Conservation (phyloP, 2,329 filamentous ascomycete species). For the Diaporthe australafricana region DNA sequence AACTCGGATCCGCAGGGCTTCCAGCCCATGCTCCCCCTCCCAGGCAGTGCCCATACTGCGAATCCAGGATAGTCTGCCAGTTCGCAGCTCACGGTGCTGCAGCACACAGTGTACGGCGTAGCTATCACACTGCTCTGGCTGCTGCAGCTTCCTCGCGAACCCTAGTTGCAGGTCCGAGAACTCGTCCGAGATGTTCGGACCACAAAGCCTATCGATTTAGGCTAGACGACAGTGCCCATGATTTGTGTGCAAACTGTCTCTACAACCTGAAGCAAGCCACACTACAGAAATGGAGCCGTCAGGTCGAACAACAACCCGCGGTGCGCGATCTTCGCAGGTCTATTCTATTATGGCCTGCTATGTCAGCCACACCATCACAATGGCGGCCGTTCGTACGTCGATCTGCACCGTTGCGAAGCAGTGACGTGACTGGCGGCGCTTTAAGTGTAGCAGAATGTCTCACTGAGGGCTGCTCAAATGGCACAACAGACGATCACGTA, state of each 20-base stretch:
- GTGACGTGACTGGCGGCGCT: not conserved
- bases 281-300: not conserved
- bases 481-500: not conserved
- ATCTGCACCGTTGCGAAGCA: not conserved
- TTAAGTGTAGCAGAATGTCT: conserved; percentile 4
- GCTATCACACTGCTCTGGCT: not conserved
- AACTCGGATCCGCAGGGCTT: not conserved
- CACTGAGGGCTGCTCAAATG: not conserved
- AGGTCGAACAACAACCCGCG: not conserved
- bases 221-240: not conserved
- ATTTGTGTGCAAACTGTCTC: not conserved
- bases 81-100: not conserved
- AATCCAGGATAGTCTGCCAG: not conserved
- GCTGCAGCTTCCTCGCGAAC: not conserved
- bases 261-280: conserved; percentile 2
- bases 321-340: not conserved
- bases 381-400: not conserved
- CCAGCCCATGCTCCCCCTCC: not conserved
- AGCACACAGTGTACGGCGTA: not conserved
- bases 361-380: conserved; percentile 1
- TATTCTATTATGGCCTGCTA: not conserved
- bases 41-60: not conserved
- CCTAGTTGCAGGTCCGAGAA: not conserved
- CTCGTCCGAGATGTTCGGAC: not conserved
- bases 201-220: not conserved